These are phyloP conservation scores for Rhodotorula babjevae DNA, from an alignment of 768 basidiomycete genomes.

Conservation along the genomic window DNA sequence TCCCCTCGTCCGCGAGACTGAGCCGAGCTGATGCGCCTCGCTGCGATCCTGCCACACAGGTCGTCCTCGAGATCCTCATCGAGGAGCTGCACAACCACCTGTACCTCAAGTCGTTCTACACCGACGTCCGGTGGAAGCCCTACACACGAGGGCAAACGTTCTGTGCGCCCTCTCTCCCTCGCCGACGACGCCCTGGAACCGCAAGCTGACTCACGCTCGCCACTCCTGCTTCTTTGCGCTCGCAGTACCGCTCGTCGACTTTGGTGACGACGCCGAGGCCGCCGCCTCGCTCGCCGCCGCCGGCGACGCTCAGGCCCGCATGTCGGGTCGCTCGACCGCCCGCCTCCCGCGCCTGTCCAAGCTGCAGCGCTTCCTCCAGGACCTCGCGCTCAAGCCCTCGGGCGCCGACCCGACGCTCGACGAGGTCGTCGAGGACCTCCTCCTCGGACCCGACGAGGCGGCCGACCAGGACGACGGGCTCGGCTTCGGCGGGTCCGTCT, in stretches of 20 bases:
- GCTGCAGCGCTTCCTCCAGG: constrained; percentile 47
- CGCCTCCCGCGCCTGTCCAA: constrained; percentile 38
- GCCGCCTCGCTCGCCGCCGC: constrained; percentile 4
- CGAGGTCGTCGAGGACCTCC: constrained; percentile 39
- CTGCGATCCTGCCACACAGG: constrained; percentile 52
- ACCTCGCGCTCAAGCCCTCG: constrained; percentile 46
- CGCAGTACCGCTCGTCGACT: constrained; percentile 44
- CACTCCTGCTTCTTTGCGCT: no score
- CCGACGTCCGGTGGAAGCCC: constrained; percentile 82
- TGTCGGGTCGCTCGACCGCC: constrained; percentile 25
- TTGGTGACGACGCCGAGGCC: constrained; percentile 38
- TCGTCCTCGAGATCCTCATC: constrained; percentile 81
- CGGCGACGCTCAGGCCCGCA: background rate
- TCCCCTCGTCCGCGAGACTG: background rate
- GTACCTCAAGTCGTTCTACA: constrained; percentile 96
- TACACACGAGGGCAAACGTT: constrained; percentile 73
- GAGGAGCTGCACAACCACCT: constrained; percentile 95
- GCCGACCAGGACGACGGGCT: constrained; percentile 39
- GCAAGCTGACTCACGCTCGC: no score
- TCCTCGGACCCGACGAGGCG: constrained; percentile 11
- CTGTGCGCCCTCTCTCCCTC: constrained; percentile 53
- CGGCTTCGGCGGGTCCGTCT: constrained; percentile 1
- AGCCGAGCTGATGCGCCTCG: background rate
- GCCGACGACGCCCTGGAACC: no score
- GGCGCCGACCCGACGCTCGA: constrained; percentile 46